A percentile compares a stretch with the other conserved stretches of the same genome.
Conservation (phyloP, 2,329 filamentous ascomycete species). For the Diplodia sapinea region DNA sequence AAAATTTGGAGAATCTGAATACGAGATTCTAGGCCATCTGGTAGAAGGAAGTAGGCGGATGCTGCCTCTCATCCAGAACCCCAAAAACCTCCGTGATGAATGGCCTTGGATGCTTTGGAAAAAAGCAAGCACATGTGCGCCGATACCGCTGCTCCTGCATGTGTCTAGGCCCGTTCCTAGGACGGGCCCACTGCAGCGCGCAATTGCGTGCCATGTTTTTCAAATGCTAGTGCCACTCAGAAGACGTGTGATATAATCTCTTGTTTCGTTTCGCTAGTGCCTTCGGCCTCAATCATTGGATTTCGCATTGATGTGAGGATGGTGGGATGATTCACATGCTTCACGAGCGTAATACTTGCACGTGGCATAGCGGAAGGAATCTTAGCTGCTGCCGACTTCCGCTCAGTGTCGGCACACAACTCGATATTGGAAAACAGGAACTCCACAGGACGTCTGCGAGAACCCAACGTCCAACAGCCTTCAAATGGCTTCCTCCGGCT, state of each 20-base stretch:
- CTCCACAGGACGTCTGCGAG: background rate
- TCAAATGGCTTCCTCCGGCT: background rate
- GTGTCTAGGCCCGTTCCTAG: background rate
- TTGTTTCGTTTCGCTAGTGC: background rate
- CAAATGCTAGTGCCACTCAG: background rate
- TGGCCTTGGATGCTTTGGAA: background rate
- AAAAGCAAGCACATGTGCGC: background rate
- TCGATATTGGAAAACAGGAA: background rate
- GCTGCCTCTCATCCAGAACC: background rate
- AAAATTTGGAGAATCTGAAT: background rate
- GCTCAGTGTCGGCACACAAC: background rate
- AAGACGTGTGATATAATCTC: background rate
- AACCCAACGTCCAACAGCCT: background rate
- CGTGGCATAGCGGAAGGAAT: background rate
- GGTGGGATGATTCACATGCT: background rate
- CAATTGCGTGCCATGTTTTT: background rate
- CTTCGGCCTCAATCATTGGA: background rate
- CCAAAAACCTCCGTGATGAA: background rate
- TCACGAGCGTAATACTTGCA: background rate
- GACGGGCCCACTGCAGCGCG: background rate
- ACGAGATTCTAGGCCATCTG: background rate
- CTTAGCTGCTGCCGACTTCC: background rate
- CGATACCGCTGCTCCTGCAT: conserved; percentile 13
- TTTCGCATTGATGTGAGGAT: background rate
- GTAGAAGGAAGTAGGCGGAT: background rate